phyloP scores from a whole-genome alignment of 345 rosid species.

The Arabidopsis suecica region DNA sequence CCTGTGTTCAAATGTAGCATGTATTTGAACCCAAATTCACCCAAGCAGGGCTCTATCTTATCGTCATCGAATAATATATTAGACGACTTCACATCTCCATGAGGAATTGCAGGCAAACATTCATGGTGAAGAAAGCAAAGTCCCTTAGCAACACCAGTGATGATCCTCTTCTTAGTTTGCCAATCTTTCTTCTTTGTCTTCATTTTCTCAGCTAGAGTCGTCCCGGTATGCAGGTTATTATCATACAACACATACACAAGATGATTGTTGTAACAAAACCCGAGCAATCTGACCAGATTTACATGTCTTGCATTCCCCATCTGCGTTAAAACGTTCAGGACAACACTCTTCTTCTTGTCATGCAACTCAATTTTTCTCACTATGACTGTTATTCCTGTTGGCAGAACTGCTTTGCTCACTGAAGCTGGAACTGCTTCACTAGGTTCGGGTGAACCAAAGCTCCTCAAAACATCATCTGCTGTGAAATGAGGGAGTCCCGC shows the following conservation, averaged over 20 bases:
- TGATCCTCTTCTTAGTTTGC: slow-evolving; percentile 63
- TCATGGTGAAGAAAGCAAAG: slow-evolving; percentile 92
- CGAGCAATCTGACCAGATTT: slow-evolving; percentile 80
- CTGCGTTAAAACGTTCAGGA: slow-evolving; percentile 53
- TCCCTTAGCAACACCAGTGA: slow-evolving; percentile 81
- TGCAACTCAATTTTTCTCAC: slow-evolving; percentile 70
- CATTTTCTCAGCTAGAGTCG: slow-evolving; percentile 69
- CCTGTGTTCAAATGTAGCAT: slow-evolving; percentile 51
- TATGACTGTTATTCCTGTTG: slow-evolving; percentile 85
- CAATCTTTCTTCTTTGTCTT: slow-evolving; percentile 60
- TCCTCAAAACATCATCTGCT: slow-evolving; percentile 72
- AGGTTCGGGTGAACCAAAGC: slow-evolving; percentile 59
- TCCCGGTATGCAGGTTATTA: slow-evolving; percentile 72
- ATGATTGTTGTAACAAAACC: slow-evolving; percentile 79
- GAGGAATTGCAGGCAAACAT: slow-evolving; percentile 83
- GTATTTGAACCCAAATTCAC: slow-evolving; percentile 69
- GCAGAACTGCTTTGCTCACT: slow-evolving; percentile 71
- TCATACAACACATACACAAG: slow-evolving; percentile 73
- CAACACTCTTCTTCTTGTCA: slow-evolving; percentile 48
- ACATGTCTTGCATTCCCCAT: slow-evolving; percentile 82
- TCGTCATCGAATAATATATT: slow-evolving; percentile 69
- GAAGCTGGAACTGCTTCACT: slow-evolving; percentile 51
- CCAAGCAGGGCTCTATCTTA: slow-evolving; percentile 71
- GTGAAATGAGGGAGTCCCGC: slow-evolving; percentile 78
- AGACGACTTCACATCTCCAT: slow-evolving; percentile 76